Evolutionary conservation across 345 rosid species (phyloP), one percentile per base, ranked within the genome.

Genomic region (Carallia pectinifolia): DNA sequence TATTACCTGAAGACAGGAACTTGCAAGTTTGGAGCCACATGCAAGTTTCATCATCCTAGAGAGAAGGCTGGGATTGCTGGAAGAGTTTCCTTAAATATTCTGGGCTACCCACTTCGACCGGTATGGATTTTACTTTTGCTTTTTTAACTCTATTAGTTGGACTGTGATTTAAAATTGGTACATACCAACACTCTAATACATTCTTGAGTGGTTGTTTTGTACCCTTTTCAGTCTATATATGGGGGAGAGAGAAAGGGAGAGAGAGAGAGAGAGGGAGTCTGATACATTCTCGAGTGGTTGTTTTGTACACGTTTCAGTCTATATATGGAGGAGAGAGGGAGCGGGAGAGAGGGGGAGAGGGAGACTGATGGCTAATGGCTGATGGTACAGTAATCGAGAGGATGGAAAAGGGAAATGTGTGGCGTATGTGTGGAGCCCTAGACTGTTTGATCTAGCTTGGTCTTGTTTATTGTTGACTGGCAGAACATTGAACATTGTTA

Each of bases 21-120:
- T n/a, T 96, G 99, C 85, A 96, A 89, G 83, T 96, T 96, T 85
- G 99, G 99, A 71, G 96, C 93, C 71, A 96, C 99, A 70, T 96
- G 99, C 90, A 96, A 92, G 86, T 96, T 96, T 80, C 93, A 96
- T 83, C 99, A 96, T 81, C 99, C 99, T 40, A 89, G 85, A 81
- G 91, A 90, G 73, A 90, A 88, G 83, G 99, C 98, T 81, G 99
- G 97, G 52, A 84, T 88, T 80, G 88, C 91, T 67, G 98, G 90
- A 77, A 83, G 90, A 73, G 97, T 92, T 70, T 83, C 98, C 52
- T 88, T 96, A 77, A 96, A 96, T 81, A 72, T 86, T 74, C 70
- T 92, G 80, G 98, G 99, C 81, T 96, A 88, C 81, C 98, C 99
- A 61, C 79, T 90, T 76, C 95, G 97, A 74, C 87, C 87, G 76